Percentiles rank a stretch among this genome's conserved stretches.
Conservation (phyloP, 768 basidiomycete genomes). For the Mycena galericulata region DNA sequence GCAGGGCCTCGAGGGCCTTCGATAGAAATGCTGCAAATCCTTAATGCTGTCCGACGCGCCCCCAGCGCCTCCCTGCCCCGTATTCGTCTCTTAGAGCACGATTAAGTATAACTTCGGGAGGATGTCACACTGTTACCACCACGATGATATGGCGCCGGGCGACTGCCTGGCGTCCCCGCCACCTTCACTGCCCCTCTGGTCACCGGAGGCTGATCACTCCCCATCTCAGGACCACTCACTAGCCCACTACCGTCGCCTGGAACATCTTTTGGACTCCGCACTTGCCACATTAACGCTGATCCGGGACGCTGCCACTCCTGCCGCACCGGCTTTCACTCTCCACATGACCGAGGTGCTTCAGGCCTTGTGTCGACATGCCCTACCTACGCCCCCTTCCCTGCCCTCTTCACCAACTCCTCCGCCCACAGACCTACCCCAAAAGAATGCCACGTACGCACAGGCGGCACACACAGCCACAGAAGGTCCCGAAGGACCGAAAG, state of each 20-base stretch:
- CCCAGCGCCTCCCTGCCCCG: too few relatives aligned
- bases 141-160: too few relatives aligned
- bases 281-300: background rate
- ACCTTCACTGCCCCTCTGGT: too few relatives aligned
- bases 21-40: too few relatives aligned
- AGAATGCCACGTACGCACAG: background rate
- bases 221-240: too few relatives aligned
- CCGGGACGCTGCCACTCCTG: background rate
- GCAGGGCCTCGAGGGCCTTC: too few relatives aligned
- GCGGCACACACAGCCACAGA: background rate
- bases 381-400: background rate
- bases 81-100: too few relatives aligned
- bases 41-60: too few relatives aligned
- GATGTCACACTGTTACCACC: too few relatives aligned
- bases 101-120: too few relatives aligned
- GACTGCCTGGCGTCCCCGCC: too few relatives aligned
- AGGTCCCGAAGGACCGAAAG: background rate
- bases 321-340: background rate
- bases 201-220: too few relatives aligned
- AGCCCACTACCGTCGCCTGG: background rate
- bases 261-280: background rate
- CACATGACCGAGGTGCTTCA: background rate
- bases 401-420: background rate
- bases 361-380: background rate
- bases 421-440: background rate